phyloP scores from a whole-genome alignment of 352 stramenopile species.

The Albugo laibachii region DNA sequence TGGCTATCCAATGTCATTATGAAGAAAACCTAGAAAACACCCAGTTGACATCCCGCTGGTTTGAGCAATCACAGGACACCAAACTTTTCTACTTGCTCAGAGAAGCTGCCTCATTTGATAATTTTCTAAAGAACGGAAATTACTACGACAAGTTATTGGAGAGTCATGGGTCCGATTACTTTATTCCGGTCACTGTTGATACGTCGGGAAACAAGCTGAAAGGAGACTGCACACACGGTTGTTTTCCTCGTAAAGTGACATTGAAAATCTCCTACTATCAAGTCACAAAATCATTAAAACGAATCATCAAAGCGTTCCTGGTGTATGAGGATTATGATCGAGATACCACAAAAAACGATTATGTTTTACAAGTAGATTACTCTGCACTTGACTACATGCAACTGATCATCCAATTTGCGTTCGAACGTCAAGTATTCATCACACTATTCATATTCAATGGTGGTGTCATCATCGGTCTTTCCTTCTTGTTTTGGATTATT shows the following conservation, averaged over 20 bases:
- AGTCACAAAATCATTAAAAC: constrained; percentile 74
- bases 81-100: constrained; percentile 85
- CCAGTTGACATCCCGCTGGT: constrained; percentile 90
- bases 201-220: constrained; percentile 55
- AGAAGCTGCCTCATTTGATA: constrained; percentile 75
- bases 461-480: constrained; percentile 50
- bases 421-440: constrained; percentile 84
- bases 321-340: constrained; percentile 88
- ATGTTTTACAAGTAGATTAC: constrained; percentile 84
- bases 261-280: constrained; percentile 93
- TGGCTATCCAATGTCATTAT: constrained; percentile 78
- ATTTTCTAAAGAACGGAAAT: constrained; percentile 64
- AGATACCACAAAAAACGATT: constrained; percentile 61
- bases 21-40: constrained; percentile 81
- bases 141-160: constrained; percentile 48
- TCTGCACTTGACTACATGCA: constrained; percentile 89
- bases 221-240: constrained; percentile 79
- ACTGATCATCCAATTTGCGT: constrained; percentile 93
- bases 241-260: constrained; percentile 85
- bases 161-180: constrained; percentile 69
- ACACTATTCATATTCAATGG: constrained; percentile 88
- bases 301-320: constrained; percentile 80
- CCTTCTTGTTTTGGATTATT: constrained; percentile 66
- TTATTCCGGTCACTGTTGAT: constrained; percentile 88
- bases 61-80: constrained; percentile 80